Evolutionary conservation across 202 grass and related monocot genomes (phyloP).

Genomic region (Setaria italica): DNA sequence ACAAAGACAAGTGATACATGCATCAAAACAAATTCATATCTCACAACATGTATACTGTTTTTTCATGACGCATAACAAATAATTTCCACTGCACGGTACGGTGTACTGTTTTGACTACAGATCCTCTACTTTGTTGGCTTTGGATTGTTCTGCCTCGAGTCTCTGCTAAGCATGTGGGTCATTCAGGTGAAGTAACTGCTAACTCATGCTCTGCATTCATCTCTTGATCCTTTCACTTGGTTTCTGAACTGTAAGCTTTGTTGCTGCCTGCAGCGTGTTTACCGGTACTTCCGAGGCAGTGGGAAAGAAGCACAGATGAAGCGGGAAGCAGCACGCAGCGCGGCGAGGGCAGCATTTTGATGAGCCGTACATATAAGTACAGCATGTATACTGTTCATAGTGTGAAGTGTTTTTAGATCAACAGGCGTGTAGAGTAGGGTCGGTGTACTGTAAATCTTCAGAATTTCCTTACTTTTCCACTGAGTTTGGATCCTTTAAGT

Average conservation of each 20-base stretch:
- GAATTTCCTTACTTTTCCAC: not conserved
- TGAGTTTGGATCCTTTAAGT: not conserved
- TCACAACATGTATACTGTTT: not conserved
- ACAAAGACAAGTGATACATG: not conserved
- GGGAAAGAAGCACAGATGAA: constrained; percentile 86
- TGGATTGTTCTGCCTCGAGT: constrained; percentile 70
- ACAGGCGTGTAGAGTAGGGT: not conserved
- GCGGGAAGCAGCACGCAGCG: constrained; percentile 63
- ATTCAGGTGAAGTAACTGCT: constrained; percentile 64
- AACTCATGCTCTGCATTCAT: not conserved
- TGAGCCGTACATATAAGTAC: not conserved
- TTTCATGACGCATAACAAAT: not conserved
- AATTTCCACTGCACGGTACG: not conserved
- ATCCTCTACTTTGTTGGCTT: constrained; percentile 87
- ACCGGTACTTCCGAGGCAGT: constrained; percentile 89
- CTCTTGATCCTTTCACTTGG: not conserved
- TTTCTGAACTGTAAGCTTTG: not conserved
- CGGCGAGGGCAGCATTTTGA: constrained; percentile 83
- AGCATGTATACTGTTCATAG: not conserved
- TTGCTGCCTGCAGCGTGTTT: constrained; percentile 66
- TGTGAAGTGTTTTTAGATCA: constrained; percentile 25
- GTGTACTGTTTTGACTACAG: constrained; percentile 40
- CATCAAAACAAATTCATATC: not conserved
- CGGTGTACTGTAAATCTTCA: not conserved
- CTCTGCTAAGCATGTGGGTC: constrained; percentile 73